These are phyloP conservation scores for Skeletonema potamos DNA, from an alignment of 108 stramenopile species.

Conservation along the genomic window DNA sequence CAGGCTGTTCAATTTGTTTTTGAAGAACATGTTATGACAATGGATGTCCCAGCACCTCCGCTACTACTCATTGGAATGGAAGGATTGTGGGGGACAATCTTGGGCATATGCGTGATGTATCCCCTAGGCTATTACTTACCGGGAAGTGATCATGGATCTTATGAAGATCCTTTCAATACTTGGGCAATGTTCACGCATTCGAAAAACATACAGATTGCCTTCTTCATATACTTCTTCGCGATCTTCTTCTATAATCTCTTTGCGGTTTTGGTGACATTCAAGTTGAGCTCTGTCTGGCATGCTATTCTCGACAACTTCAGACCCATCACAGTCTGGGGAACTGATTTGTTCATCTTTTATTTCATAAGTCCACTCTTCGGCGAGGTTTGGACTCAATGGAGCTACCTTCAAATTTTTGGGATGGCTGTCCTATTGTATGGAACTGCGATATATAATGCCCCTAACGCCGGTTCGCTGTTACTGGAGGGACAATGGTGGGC, in stretches of 20 bases:
- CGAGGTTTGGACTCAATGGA: slow-evolving; percentile 87
- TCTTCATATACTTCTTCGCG: slow-evolving; percentile 81
- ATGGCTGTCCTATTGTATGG: slow-evolving; percentile 92
- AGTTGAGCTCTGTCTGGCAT: slow-evolving; percentile 93
- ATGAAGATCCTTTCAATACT: slow-evolving; percentile 87
- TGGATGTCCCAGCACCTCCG: slow-evolving; percentile 83
- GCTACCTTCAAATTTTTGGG: slow-evolving; percentile 86
- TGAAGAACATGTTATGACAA: slow-evolving; percentile 92
- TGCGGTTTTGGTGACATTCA: slow-evolving; percentile 92
- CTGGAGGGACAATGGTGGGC: slow-evolving; percentile 76
- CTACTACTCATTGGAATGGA: slow-evolving; percentile 91
- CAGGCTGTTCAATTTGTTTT: slow-evolving; percentile 89
- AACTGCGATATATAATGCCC: slow-evolving; percentile 95
- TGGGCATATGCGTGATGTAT: slow-evolving; percentile 77
- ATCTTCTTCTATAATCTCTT: slow-evolving; percentile 95
- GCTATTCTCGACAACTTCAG: slow-evolving; percentile 98
- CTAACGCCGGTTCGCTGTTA: slow-evolving; percentile 79
- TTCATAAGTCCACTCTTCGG: slow-evolving; percentile 73
- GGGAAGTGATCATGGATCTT: slow-evolving; percentile 88
- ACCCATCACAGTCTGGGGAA: slow-evolving; percentile 85
- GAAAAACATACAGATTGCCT: slow-evolving; percentile 58
- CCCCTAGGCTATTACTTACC: slow-evolving; percentile 81
- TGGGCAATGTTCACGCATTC: slow-evolving; percentile 72
- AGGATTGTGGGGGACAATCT: slow-evolving; percentile 88
- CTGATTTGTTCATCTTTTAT: slow-evolving; percentile 91